Evolutionary conservation across 768 basidiomycete species (phyloP).

Genomic region (Royoungia palumana): DNA sequence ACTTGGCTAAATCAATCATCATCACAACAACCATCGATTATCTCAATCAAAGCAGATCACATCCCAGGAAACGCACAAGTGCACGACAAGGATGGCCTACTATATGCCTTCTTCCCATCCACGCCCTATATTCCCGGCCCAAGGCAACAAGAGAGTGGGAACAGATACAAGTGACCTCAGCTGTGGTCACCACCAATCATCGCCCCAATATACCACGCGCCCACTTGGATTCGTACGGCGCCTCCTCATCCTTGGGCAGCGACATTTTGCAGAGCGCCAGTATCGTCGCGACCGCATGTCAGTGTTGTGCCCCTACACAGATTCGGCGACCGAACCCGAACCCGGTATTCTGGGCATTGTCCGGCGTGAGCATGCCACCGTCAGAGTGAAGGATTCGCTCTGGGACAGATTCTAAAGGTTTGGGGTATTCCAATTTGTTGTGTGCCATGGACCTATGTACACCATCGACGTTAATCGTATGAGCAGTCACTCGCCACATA

Average conservation of each 20-base stretch:
- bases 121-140: slow-evolving; percentile 10
- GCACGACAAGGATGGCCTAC: too few relatives aligned
- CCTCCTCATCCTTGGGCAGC: slow-evolving; percentile 12
- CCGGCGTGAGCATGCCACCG: slow-evolving; percentile 12
- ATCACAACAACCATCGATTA: slow-evolving; percentile 20
- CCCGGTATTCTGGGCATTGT: slow-evolving; percentile 11
- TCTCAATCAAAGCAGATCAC: neutral
- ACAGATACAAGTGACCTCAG: neutral
- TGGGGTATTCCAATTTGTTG: slow-evolving; percentile 31
- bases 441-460: slow-evolving; percentile 16
- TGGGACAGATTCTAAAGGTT: slow-evolving; percentile 36
- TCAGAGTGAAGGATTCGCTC: slow-evolving; percentile 28
- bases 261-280: slow-evolving; percentile 15
- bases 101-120: neutral
- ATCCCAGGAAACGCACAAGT: too few relatives aligned
- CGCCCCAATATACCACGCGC: slow-evolving; percentile 8
- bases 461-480: neutral
- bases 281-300: slow-evolving; percentile 15
- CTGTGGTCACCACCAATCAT: too few relatives aligned
- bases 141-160: slow-evolving; percentile 14
- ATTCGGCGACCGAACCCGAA: slow-evolving; percentile 23
- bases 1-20: slow-evolving; percentile 4
- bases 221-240: slow-evolving; percentile 12
- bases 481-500: neutral
- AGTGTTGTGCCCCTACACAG: slow-evolving; percentile 18